Conservation (phyloP, 192 early-diverging fungal genomes). For the Backusella mclennaniae region DNA sequence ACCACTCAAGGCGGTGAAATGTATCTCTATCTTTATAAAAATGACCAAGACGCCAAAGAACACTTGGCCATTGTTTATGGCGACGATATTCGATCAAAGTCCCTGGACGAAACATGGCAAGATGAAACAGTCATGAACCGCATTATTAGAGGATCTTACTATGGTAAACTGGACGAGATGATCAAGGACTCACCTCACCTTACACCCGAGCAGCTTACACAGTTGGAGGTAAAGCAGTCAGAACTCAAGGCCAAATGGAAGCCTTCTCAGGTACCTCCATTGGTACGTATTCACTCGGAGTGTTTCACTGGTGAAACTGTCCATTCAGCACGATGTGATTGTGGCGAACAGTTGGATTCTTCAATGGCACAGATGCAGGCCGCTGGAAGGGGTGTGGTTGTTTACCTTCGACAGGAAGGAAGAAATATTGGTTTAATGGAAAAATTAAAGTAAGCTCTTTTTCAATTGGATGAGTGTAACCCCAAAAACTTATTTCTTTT, state of each 20-base stretch:
- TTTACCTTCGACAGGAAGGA: conserved; percentile 96
- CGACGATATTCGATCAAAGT: conserved; percentile 66
- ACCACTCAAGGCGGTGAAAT: conserved; percentile 74
- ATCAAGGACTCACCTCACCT: conserved; percentile 29
- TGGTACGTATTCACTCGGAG: conserved; percentile 94
- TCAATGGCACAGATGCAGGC: conserved; percentile 85
- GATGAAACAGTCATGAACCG: conserved; percentile 81
- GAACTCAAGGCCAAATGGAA: conserved; percentile 22
- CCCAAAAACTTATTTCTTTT: background rate
- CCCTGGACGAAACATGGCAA: conserved; percentile 59
- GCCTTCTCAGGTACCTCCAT: conserved; percentile 42
- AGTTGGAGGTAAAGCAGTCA: conserved; percentile 30
- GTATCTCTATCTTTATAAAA: conserved; percentile 84
- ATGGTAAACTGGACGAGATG: conserved; percentile 49
- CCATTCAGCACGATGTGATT: conserved; percentile 89
- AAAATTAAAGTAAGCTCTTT: conserved; percentile 74
- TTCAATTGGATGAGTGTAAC: background rate
- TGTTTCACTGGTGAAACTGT: conserved; percentile 98
- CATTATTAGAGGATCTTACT: conserved; percentile 74
- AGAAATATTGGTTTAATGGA: conserved; percentile 92
- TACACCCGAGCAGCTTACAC: conserved; percentile 12
- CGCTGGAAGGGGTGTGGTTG: conserved; percentile 85
- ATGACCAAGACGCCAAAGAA: conserved; percentile 83
- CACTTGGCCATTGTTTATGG: conserved; percentile 96
- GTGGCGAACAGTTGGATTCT: conserved; percentile 90